These are phyloP conservation scores for Logfia minima DNA, from an alignment of 129 eudicot genomes.

Conservation along the genomic window DNA sequence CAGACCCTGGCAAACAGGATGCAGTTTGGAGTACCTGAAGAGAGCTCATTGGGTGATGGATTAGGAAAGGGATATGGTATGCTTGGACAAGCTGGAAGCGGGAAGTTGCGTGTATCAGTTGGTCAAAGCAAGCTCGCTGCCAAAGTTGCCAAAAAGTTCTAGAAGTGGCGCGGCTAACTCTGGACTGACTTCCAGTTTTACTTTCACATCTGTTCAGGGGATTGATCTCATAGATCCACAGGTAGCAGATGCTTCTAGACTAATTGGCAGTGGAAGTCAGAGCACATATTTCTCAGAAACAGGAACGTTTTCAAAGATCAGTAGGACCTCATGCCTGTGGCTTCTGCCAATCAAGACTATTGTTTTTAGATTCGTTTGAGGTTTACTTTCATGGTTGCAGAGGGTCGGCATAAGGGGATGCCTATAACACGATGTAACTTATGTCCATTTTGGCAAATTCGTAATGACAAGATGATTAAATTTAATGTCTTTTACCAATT, in stretches of 20 bases:
- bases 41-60: constrained; percentile 95
- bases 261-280: constrained; percentile 76
- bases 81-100: constrained; percentile 77
- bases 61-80: constrained; percentile 92
- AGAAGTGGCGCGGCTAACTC: constrained; percentile 84
- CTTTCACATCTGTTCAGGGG: constrained; percentile 97
- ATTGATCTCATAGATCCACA: constrained; percentile 90
- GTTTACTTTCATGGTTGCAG: too few relatives aligned
- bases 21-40: constrained; percentile 95
- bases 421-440: too few relatives aligned
- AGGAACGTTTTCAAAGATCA: constrained; percentile 91
- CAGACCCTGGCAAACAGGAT: constrained; percentile 89
- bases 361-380: too few relatives aligned
- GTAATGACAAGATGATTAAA: too few relatives aligned
- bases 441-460: too few relatives aligned
- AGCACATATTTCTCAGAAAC: constrained; percentile 94
- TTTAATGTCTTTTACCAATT: too few relatives aligned
- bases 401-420: too few relatives aligned
- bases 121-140: constrained; percentile 60
- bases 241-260: constrained; percentile 66
- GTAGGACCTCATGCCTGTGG: too few relatives aligned
- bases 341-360: too few relatives aligned
- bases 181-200: constrained; percentile 83
- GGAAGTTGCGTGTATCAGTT: too few relatives aligned
- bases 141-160: constrained; percentile 83